A percentile compares a stretch with the other conserved stretches of the same genome.
phyloP scores from a whole-genome alignment of 306 rosid genomes.

The Pachyrhizus erosus region DNA sequence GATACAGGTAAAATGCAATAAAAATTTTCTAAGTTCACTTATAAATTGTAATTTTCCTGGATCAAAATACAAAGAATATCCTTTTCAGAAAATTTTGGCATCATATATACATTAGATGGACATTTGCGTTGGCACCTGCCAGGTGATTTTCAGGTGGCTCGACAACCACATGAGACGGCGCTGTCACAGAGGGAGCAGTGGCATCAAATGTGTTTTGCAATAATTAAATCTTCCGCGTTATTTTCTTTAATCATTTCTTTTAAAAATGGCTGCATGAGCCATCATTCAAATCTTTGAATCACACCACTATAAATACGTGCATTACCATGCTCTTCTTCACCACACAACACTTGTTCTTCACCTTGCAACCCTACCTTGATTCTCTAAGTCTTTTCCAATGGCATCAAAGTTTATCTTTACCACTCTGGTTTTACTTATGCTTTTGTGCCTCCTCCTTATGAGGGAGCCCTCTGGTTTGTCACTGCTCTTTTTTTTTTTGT shows the following conservation, averaged over 20 bases:
- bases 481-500: slow-evolving; percentile 5
- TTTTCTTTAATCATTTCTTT: slow-evolving; percentile 52
- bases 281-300: slow-evolving; percentile 51
- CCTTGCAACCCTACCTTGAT: neutral
- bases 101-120: neutral
- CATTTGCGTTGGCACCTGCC: slow-evolving; percentile 22
- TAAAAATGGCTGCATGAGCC: slow-evolving; percentile 65
- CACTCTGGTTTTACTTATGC: slow-evolving; percentile 38
- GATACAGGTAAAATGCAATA: no score
- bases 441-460: slow-evolving; percentile 49
- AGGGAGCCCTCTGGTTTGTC: slow-evolving; percentile 55
- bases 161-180: slow-evolving; percentile 61
- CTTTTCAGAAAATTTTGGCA: slow-evolving; percentile 8
- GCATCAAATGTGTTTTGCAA: slow-evolving; percentile 18
- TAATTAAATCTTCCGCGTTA: slow-evolving; percentile 16
- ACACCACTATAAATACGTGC: slow-evolving; percentile 56
- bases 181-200: slow-evolving; percentile 42
- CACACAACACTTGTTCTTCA: neutral
- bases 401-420: slow-evolving; percentile 49
- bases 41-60: neutral
- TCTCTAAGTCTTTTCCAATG: slow-evolving; percentile 38
- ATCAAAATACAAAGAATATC: slow-evolving; percentile 7
- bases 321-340: neutral
- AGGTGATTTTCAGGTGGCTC: slow-evolving; percentile 52
- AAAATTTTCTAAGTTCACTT: neutral